Base-by-base conservation (phyloP, 768 basidiomycete species). In the Naganishia kalamii region DNA sequence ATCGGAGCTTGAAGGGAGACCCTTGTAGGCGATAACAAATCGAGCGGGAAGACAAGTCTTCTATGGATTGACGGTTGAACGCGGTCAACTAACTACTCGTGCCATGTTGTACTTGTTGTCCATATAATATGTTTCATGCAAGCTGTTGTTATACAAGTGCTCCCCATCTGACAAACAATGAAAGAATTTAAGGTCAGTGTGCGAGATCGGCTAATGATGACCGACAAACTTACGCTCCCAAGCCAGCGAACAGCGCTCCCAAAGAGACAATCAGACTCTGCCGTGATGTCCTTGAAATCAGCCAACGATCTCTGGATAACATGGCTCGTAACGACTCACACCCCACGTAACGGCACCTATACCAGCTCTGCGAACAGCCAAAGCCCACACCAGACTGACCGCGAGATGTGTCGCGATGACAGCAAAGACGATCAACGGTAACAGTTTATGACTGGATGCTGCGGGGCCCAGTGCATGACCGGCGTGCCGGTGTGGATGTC, bases 321-420 rank as follows among this genome's bases (percentile, higher is more conserved):
- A n/a, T n/a, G n/a, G n/a, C n/a, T n/a, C n/a, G n/a, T n/a, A 30
- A n/a, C 10, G 2, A 76, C 76, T 72, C 51, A 77, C 76, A 40
- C 75, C 76, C 76, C 76, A 77, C 41, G 75, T 77, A 11, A 77
- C 74, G 19, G 76, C 75, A 2, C 74, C 75, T 3, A 77, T 66
- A 4, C 76, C 76, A 17, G 76, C 65, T 27, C 72, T 68, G 25
- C 76, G 71, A 0, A 76, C 74, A 19, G 71, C 66, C 54, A 72
- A 21, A n/a, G 49, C 71, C 75, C 75, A 77, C 2, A 74, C 70
- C 23, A 74, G 54, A 35, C 72, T 75, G 23, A 77, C 63, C 0
- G 40, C 40, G 0, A 74, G 51, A 67, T 77, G 76, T 23, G 73
- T 32, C 12, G 69, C 19, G 0, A 67, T 67, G 2, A 76, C 69